Evolutionary conservation across 345 rosid species (phyloP).

Genomic region (Cochlearia excelsa): DNA sequence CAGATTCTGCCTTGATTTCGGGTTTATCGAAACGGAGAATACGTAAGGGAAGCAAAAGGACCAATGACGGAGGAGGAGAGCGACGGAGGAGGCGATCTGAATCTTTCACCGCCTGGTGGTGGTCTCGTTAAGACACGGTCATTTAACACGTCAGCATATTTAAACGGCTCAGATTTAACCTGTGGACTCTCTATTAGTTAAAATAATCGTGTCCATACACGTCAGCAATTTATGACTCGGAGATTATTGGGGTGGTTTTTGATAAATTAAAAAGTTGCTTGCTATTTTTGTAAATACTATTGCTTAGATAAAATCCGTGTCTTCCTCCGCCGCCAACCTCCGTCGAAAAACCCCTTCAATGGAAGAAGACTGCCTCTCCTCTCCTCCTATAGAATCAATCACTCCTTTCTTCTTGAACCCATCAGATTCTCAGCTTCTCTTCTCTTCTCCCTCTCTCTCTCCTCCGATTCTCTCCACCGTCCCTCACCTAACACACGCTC

Average conservation of each 20-base stretch:
- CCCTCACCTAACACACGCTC: slow-evolving; percentile 45
- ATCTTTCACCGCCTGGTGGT: slow-evolving; percentile 10
- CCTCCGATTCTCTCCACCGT: slow-evolving; percentile 41
- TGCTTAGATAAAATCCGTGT: too few species aligned
- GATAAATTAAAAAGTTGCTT: too few species aligned
- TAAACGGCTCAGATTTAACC: slow-evolving; percentile 14
- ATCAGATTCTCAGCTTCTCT: slow-evolving; percentile 38
- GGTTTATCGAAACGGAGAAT: slow-evolving; percentile 18
- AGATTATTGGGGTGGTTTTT: too few species aligned
- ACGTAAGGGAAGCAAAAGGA: slow-evolving; percentile 4
- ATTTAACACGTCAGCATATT: slow-evolving; percentile 16
- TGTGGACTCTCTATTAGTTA: not conserved
- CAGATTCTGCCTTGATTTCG: slow-evolving; percentile 25
- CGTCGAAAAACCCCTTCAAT: not conserved
- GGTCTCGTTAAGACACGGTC: slow-evolving; percentile 15
- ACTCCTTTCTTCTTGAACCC: slow-evolving; percentile 38
- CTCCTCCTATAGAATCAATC: not conserved
- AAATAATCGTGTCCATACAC: slow-evolving; percentile 8
- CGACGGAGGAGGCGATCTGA: slow-evolving; percentile 19
- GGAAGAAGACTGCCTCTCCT: slow-evolving; percentile 12
- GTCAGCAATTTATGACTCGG: not conserved
- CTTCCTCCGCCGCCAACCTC: slow-evolving; percentile 11
- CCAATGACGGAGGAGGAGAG: slow-evolving; percentile 13
- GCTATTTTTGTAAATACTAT: too few species aligned
- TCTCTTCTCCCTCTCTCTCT: slow-evolving; percentile 48